Evolutionary conservation across 257 asterid genomes (phyloP).

Genomic region (Pogostemon cablin): DNA sequence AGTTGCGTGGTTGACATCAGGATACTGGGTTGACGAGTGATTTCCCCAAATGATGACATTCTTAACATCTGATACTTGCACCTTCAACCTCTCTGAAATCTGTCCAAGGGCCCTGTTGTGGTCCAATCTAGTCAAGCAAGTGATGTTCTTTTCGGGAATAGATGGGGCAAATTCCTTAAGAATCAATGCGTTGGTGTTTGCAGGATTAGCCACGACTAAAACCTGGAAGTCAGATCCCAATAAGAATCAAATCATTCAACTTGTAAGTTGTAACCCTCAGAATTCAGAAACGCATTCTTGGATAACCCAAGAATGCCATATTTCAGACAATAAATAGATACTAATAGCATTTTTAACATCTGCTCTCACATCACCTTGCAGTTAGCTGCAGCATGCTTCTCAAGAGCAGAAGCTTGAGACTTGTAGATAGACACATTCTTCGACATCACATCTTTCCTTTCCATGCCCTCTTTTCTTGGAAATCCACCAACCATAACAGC

Average conservation of each 20-base stretch:
- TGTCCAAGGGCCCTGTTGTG: conserved; percentile 97
- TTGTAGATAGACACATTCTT: conserved; percentile 92
- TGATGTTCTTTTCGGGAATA: conserved; percentile 70
- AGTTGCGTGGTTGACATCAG: conserved; percentile 88
- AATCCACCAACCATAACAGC: conserved; percentile 96
- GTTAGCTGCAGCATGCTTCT: conserved; percentile 83
- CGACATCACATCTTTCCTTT: conserved; percentile 93
- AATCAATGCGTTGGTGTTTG: conserved; percentile 90
- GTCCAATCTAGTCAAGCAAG: conserved; percentile 89
- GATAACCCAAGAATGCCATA: not conserved
- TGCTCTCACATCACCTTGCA: conserved; percentile 60
- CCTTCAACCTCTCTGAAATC: conserved; percentile 71
- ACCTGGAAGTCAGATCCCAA: conserved; percentile 47
- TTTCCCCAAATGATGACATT: conserved; percentile 93
- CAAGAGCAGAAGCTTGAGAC: conserved; percentile 94
- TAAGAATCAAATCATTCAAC: not conserved
- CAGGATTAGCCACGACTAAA: conserved; percentile 95
- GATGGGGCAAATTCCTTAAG: conserved; percentile 90
- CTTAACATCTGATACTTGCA: conserved; percentile 78
- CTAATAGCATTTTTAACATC: too few species aligned
- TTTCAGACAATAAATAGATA: not conserved
- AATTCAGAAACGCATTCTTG: not conserved
- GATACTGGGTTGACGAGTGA: conserved; percentile 92
- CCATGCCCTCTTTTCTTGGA: conserved; percentile 98
- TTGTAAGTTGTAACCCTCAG: not conserved